Conservation (phyloP, 2,329 filamentous ascomycete genomes). For the Colletotrichum abscissum region DNA sequence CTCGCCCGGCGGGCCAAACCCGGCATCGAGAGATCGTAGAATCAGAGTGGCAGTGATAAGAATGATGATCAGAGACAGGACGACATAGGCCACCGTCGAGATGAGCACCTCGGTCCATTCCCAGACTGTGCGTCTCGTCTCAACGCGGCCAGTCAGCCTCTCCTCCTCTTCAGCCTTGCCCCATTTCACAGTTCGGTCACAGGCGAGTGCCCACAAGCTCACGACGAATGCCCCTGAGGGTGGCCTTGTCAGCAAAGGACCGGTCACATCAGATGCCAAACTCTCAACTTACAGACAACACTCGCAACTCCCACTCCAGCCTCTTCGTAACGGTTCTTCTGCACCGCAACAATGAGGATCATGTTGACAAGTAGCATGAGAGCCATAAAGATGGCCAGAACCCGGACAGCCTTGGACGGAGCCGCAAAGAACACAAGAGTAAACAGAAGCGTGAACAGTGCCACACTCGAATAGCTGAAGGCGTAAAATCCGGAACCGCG, state of each 20-base stretch:
- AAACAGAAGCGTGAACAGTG: conserved; percentile 79
- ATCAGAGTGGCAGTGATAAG: conserved; percentile 84
- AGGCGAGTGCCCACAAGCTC: conserved; percentile 80
- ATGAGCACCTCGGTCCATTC: conserved; percentile 88
- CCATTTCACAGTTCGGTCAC: conserved; percentile 87
- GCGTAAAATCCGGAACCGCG: conserved; percentile 93
- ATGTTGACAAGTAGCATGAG: conserved; percentile 77
- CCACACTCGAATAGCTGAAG: conserved; percentile 84
- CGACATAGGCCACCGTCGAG: conserved; percentile 76
- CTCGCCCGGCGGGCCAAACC: conserved; percentile 78
- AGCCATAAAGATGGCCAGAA: conserved; percentile 76
- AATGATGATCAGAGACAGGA: conserved; percentile 76
- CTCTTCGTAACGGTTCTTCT: conserved; percentile 82
- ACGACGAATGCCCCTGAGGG: conserved; percentile 77
- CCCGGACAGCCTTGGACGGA: conserved; percentile 82
- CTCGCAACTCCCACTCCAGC: conserved; percentile 91
- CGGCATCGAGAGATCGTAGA: conserved; percentile 82
- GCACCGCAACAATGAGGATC: conserved; percentile 82
- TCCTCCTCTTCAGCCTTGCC: conserved; percentile 95
- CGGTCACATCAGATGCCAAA: not conserved
- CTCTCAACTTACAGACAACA: conserved; percentile 68
- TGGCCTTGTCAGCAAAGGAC: not conserved
- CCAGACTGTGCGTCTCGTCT: conserved; percentile 82
- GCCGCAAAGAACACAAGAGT: conserved; percentile 88
- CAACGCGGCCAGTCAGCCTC: conserved; percentile 87